A percentile compares a stretch with the other conserved stretches of the same genome.
phyloP scores from a whole-genome alignment of 1,284 basidiomycete genomes.

The Trichosporon sp. region DNA sequence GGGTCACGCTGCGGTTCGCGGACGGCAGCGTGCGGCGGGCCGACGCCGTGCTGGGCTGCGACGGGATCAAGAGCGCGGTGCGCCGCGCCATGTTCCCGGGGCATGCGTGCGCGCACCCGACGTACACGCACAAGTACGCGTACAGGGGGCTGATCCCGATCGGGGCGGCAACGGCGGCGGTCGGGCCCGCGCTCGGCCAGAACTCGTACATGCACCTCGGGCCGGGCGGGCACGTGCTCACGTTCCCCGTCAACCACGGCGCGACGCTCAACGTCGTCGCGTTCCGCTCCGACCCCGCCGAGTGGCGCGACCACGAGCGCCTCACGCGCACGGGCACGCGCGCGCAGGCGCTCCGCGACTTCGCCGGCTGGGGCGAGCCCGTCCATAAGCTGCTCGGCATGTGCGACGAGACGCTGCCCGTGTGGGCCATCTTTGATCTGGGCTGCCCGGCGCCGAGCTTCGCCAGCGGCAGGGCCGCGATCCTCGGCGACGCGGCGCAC shows the following conservation, averaged over 20 bases:
- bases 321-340: slow-evolving; percentile 16
- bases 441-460: slow-evolving; percentile 14
- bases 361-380: slow-evolving; percentile 11
- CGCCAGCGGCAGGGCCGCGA: slow-evolving; percentile 11
- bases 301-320: slow-evolving; percentile 16
- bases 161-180: slow-evolving; percentile 13
- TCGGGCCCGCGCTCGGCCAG: slow-evolving; percentile 19
- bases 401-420: slow-evolving; percentile 17
- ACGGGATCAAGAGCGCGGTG: slow-evolving; percentile 21
- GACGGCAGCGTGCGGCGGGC: slow-evolving; percentile 16
- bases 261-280: slow-evolving; percentile 24
- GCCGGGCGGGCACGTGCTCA: slow-evolving; percentile 19
- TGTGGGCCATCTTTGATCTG: slow-evolving; percentile 26
- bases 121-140: slow-evolving; percentile 24
- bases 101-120: slow-evolving; percentile 12
- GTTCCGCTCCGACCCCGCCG: slow-evolving; percentile 13
- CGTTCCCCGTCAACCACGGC: slow-evolving; percentile 22
- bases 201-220: slow-evolving; percentile 24
- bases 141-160: slow-evolving; percentile 23
- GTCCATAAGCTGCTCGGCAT: slow-evolving; percentile 14
- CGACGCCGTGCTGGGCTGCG: slow-evolving; percentile 19
- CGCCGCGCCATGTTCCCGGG: slow-evolving; percentile 15
- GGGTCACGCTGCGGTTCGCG: slow-evolving; percentile 11
- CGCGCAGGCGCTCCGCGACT: slow-evolving; percentile 14
- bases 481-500: slow-evolving; percentile 23